A percentile compares a stretch with the other conserved stretches of the same genome.
Conservation (phyloP, 352 stramenopile species). For the Globisporangium abappressorium region DNA sequence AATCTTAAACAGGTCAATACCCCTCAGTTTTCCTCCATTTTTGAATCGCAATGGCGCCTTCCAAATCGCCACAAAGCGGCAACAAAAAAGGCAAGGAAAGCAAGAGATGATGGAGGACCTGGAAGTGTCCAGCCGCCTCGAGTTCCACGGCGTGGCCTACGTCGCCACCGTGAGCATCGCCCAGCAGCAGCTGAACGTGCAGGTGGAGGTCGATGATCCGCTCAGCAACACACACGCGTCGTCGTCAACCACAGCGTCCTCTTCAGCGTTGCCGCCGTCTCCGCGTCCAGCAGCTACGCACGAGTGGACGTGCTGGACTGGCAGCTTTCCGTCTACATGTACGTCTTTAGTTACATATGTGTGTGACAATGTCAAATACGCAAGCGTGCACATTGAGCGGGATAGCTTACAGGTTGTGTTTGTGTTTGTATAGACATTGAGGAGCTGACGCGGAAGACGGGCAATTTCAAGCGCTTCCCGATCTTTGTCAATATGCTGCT, state of each 20-base stretch:
- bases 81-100: neutral
- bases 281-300: neutral
- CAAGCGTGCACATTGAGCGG: neutral
- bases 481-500: slow-evolving; percentile 93
- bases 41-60: slow-evolving; percentile 4
- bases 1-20: neutral
- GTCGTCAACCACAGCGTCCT: neutral
- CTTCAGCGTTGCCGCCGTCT: neutral
- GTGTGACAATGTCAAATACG: neutral
- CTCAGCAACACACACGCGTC: neutral
- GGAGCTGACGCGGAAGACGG: slow-evolving; percentile 91
- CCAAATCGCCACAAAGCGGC: neutral
- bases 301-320: slow-evolving; percentile 48
- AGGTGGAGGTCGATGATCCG: slow-evolving; percentile 64
- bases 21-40: neutral
- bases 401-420: neutral
- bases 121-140: slow-evolving; percentile 56
- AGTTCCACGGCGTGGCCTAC: slow-evolving; percentile 75
- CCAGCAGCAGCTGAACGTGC: slow-evolving; percentile 57
- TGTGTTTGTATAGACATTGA: slow-evolving; percentile 61
- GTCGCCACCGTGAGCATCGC: slow-evolving; percentile 65
- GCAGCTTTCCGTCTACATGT: slow-evolving; percentile 54
- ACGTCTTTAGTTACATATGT: neutral
- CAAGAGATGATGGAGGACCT: slow-evolving; percentile 32
- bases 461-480: slow-evolving; percentile 91